Percentiles rank a stretch among this genome's conserved stretches.
These are phyloP conservation scores for Ammopiptanthus mongolicus DNA, from an alignment of 306 rosid genomes.

Conservation along the genomic window DNA sequence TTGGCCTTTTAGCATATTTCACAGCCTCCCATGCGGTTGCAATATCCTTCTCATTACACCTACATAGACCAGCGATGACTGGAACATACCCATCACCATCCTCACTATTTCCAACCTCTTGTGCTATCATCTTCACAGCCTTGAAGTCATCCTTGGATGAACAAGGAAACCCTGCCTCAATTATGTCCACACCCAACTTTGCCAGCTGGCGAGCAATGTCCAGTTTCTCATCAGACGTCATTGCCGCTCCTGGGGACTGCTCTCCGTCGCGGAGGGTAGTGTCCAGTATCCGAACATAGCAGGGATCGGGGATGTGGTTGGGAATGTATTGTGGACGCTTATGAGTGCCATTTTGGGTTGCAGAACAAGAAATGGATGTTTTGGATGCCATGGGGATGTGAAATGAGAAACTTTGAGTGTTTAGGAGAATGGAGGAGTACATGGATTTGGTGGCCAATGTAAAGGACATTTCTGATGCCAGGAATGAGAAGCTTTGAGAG, in stretches of 20 bases:
- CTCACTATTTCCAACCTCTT: slow-evolving; percentile 57
- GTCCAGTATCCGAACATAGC: slow-evolving; percentile 71
- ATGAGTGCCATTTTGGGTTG: neutral
- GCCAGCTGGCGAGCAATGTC: slow-evolving; percentile 63
- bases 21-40: slow-evolving; percentile 86
- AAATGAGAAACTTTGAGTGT: too few relatives aligned
- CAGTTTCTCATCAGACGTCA: slow-evolving; percentile 59
- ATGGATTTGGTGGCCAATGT: too few relatives aligned
- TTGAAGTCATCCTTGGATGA: slow-evolving; percentile 61
- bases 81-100: slow-evolving; percentile 61
- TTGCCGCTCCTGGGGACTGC: slow-evolving; percentile 85
- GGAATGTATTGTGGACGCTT: slow-evolving; percentile 63
- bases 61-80: slow-evolving; percentile 61
- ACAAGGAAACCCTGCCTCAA: slow-evolving; percentile 89
- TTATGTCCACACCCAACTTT: slow-evolving; percentile 69
- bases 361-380: neutral
- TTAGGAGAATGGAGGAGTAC: too few relatives aligned
- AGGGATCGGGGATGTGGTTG: slow-evolving; percentile 56
- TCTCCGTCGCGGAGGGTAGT: slow-evolving; percentile 98
- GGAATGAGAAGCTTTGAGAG: too few relatives aligned
- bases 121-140: slow-evolving; percentile 66
- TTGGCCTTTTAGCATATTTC: slow-evolving; percentile 60
- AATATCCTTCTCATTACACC: slow-evolving; percentile 76
- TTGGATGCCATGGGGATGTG: too few relatives aligned
- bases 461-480: too few relatives aligned